Base-by-base conservation (phyloP, 805 yeast species). In the Metschnikowia picachoensis region DNA sequence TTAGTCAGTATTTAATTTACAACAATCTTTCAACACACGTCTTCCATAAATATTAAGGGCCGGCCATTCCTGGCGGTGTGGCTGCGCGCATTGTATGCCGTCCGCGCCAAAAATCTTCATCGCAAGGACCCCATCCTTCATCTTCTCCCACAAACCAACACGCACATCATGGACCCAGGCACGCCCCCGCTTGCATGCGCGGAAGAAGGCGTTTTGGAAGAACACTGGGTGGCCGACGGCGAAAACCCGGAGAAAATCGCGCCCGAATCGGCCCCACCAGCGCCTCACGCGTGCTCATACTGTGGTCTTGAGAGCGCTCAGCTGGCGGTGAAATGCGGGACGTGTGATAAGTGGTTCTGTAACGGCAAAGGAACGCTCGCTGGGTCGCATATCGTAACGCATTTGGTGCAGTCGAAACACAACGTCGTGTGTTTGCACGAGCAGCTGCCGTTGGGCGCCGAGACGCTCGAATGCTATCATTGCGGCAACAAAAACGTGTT, bases 291-390 rank as follows among this genome's bases (percentile, higher is more conserved):
- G n/a, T 78, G 83, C 55, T 60, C 77, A 2, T 90, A 90, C 64
- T 90, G 97, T 68, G 94, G 90, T 1, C 72, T 87, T 27, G 80
- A 80, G 49, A 64, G 78, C 9, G 76, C 88, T 1, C 62, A 78
- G 6, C 75, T 84, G 39, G 85, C 89, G 12, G 85, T 86, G 35
- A 81, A 83, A 54, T 91, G 97, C 68, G 78, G 78, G 48, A 72
- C 75, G 6, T 91, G 97, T 65, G 66, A 79, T 55, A 83, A 82
- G 60, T 91, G 97, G 97, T 91, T 91, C 62, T 91, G 97, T 70
- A 91, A 91, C 61, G 77, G 87, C 12, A 79, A 80, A 46, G 74
- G 78, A 16, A 71, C 53, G 40, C 66, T 79, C 11, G 67, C 78
- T 10, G 79, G 86, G 13, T 85, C 95, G 1, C 97, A 91, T 62